Evolutionary conservation across 2,329 filamentous ascomycete species (phyloP).

Genomic region (Phyllosticta citriasiana): DNA sequence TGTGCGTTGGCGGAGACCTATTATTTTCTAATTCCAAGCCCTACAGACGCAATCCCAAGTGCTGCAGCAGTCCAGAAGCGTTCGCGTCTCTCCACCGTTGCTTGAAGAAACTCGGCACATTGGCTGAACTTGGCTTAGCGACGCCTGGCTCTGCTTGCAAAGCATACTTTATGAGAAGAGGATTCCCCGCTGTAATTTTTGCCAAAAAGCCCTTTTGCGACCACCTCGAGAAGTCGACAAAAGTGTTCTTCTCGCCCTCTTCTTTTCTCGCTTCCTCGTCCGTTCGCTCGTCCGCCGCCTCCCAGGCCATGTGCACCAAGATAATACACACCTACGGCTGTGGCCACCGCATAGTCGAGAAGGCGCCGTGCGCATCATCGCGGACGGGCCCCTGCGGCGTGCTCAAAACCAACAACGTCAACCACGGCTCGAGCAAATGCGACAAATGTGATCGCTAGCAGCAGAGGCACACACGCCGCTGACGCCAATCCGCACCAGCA

Average conservation of each 20-base stretch:
- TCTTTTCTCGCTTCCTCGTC: slow-evolving; percentile 11
- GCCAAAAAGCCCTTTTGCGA: background rate
- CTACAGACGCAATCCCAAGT: background rate
- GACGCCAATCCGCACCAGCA: background rate
- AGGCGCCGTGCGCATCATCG: slow-evolving; percentile 36
- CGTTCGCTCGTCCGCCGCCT: no score
- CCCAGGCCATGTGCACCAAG: slow-evolving; percentile 34
- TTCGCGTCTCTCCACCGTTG: slow-evolving; percentile 5
- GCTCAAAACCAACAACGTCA: slow-evolving; percentile 34
- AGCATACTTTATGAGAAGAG: background rate
- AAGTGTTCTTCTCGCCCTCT: background rate
- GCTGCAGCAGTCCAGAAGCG: slow-evolving; percentile 8
- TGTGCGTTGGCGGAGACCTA: background rate
- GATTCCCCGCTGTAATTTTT: background rate
- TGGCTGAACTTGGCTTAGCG: background rate
- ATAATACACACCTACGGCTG: slow-evolving; percentile 39
- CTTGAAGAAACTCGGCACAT: slow-evolving; percentile 1
- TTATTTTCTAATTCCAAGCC: background rate
- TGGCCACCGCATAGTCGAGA: slow-evolving; percentile 34
- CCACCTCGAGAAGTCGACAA: background rate
- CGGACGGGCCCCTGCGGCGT: slow-evolving; percentile 30
- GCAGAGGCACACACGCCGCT: slow-evolving; percentile 18
- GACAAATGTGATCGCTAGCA: slow-evolving; percentile 33
- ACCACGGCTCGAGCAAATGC: slow-evolving; percentile 37
- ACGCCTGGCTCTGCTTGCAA: background rate